Conservation (phyloP, 441 rosid genomes). For the Sinapis alba region DNA sequence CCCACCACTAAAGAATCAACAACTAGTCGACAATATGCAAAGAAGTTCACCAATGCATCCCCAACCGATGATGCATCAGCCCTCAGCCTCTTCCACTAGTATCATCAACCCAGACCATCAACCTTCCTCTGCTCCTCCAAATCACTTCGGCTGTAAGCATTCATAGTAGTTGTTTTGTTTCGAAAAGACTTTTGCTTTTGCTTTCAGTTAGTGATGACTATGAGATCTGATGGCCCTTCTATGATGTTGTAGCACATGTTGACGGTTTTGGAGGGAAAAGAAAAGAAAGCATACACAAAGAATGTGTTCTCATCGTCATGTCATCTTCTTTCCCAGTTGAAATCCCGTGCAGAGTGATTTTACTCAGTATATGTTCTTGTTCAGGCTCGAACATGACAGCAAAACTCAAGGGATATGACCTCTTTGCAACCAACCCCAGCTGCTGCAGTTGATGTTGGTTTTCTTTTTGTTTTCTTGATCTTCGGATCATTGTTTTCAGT, state of each 20-base stretch:
- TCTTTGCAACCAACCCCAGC: conserved; percentile 87
- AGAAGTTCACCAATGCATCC: conserved; percentile 58
- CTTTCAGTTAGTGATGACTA: background rate
- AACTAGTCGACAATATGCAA: no score
- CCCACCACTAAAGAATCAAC: conserved; percentile 37
- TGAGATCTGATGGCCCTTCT: conserved; percentile 7
- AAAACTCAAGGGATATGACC: conserved; percentile 82
- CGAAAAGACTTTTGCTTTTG: background rate
- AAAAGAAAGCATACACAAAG: conserved; percentile 93
- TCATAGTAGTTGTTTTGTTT: background rate
- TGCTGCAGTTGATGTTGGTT: conserved; percentile 87
- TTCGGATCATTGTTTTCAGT: no score
- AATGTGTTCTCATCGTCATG: conserved; percentile 6
- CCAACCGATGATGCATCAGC: conserved; percentile 82
- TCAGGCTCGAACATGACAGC: conserved; percentile 86
- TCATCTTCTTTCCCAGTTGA: background rate
- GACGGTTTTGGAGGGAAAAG: conserved; percentile 82
- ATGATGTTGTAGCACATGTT: conserved; percentile 52
- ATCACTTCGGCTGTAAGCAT: conserved; percentile 61
- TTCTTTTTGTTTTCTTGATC: conserved; percentile 19
- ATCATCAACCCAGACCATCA: conserved; percentile 70
- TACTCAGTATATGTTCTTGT: conserved; percentile 26
- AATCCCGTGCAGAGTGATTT: background rate
- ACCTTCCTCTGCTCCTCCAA: conserved; percentile 53
- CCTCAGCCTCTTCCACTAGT: conserved; percentile 81